Percentiles rank a stretch among this genome's conserved stretches.
Conservation (phyloP, 176 grass and related monocot species). For the Hyparrhenia diplandra region DNA sequence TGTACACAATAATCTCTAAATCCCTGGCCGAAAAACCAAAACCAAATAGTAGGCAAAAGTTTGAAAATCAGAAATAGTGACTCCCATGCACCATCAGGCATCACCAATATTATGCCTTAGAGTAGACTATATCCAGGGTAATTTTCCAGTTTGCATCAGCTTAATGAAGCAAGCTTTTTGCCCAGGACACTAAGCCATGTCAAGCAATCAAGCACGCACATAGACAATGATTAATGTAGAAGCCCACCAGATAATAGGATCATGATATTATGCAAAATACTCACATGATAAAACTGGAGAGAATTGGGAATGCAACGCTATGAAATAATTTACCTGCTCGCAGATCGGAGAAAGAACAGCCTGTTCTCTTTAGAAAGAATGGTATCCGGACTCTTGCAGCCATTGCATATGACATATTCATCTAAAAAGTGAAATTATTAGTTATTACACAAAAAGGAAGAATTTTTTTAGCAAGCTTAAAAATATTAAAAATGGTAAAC, state of each 20-base stretch:
- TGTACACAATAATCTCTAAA: neutral
- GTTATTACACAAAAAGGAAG: too few relatives aligned
- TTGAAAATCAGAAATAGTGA: neutral
- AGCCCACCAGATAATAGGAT: neutral
- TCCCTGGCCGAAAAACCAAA: neutral
- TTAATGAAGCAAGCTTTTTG: neutral
- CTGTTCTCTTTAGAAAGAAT: constrained; percentile 99
- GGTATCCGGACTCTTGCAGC: constrained; percentile 97
- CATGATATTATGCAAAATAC: neutral
- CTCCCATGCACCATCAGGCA: neutral
- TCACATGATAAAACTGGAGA: neutral
- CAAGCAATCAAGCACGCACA: neutral
- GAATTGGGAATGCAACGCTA: neutral
- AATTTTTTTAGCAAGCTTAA: neutral
- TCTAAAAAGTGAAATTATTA: constrained; percentile 35
- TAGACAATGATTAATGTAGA: neutral
- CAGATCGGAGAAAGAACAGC: constrained; percentile 93
- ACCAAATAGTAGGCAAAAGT: neutral
- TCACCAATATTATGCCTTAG: neutral
- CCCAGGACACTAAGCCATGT: neutral
- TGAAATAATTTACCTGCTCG: constrained; percentile 61
- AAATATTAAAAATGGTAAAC: neutral
- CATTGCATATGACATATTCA: constrained; percentile 99
- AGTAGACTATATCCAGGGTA: neutral
- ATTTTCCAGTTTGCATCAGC: neutral